Base-by-base conservation (phyloP, 2,329 filamentous ascomycete genomes). In the Mollisia scopiformis region DNA sequence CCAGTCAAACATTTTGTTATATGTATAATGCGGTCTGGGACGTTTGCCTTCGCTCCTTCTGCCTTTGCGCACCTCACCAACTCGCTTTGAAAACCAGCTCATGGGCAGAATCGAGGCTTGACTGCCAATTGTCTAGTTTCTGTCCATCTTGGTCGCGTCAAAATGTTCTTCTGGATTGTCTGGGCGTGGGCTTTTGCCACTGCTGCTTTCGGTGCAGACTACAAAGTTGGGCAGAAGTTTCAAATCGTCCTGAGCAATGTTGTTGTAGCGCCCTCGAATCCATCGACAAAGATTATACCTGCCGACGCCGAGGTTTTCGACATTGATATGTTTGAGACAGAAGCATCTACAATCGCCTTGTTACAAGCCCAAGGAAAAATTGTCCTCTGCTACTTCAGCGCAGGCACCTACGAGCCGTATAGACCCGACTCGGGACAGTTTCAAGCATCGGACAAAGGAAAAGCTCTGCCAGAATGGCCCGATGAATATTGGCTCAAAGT, bases 311-410 rank as follows among this genome's bases (percentile, higher is more conserved):
- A 47, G 65, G 69, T 83, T 5, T 91, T 90, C 69, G 71, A 76
- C 8, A 63, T 79, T 68, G 75, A 75, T 55, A 65, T 69, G 11
- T 66, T 71, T n/a, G 68, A 88, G 71, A 84, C 83, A 51, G 72
- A 76, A 10, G 75, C 76, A 11, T 70, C 74, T 3, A 79, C 75
- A 0, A 82, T 87, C 47, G 62, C 73, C 5, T 70, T 72, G 4
- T 75, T 88, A 14, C 81, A 86, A 43, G 64, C 65, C 2, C 69
- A 79, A 31, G 83, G 81, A 7, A 84, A 84, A 70, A 85, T 83
- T 62, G 84, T 91, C 57, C 86, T 92, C 62, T 92, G 89, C 77
- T 92, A 92, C 75, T 92, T 92, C 76, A 88, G 85, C 57, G 88
- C 87, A 0, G 89, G 89, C 1, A 88, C 85, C 6, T 90, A 83